A percentile compares a stretch with the other conserved stretches of the same genome.
phyloP scores from a whole-genome alignment of 192 early-diverging fungal species.

The Borealophlyctis nickersoniae region DNA sequence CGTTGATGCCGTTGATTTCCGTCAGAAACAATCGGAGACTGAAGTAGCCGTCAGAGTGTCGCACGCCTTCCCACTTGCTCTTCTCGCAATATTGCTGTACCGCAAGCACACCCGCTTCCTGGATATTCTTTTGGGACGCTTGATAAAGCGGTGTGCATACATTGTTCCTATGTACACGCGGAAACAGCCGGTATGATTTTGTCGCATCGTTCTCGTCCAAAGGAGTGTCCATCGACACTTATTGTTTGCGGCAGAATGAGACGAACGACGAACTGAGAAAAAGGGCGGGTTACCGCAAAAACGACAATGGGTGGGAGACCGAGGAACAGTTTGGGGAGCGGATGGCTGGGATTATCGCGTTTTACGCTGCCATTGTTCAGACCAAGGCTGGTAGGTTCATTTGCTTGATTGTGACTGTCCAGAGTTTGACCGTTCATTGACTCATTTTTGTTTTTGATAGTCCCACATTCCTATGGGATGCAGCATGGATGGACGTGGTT shows the following conservation, averaged over 20 bases:
- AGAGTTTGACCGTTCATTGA: not conserved
- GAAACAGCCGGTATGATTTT: not conserved
- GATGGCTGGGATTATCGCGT: slow-evolving; percentile 63
- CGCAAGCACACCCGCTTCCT: slow-evolving; percentile 54
- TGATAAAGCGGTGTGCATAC: slow-evolving; percentile 69
- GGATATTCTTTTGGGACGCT: slow-evolving; percentile 57
- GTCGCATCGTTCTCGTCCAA: not conserved
- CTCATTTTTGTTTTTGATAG: slow-evolving; percentile 16
- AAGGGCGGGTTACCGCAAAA: slow-evolving; percentile 42
- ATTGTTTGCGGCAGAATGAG: slow-evolving; percentile 35
- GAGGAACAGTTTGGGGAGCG: slow-evolving; percentile 62
- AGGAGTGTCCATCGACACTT: not conserved
- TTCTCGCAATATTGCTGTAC: slow-evolving; percentile 58
- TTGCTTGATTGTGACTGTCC: not conserved
- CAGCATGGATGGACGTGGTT: slow-evolving; percentile 72
- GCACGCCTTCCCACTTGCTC: slow-evolving; percentile 65
- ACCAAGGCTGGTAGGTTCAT: slow-evolving; percentile 38
- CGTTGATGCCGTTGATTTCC: not conserved
- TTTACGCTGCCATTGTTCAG: slow-evolving; percentile 70
- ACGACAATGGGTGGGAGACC: slow-evolving; percentile 45
- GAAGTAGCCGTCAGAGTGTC: slow-evolving; percentile 60
- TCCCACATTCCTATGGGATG: slow-evolving; percentile 47
- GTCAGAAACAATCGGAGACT: slow-evolving; percentile 64
- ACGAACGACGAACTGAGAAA: slow-evolving; percentile 35
- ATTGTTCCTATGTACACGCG: slow-evolving; percentile 59